A percentile compares a stretch with the other conserved stretches of the same genome.
Evolutionary conservation across 2,329 filamentous ascomycete species (phyloP).

Genomic region (Trichoderma afroharzianum): DNA sequence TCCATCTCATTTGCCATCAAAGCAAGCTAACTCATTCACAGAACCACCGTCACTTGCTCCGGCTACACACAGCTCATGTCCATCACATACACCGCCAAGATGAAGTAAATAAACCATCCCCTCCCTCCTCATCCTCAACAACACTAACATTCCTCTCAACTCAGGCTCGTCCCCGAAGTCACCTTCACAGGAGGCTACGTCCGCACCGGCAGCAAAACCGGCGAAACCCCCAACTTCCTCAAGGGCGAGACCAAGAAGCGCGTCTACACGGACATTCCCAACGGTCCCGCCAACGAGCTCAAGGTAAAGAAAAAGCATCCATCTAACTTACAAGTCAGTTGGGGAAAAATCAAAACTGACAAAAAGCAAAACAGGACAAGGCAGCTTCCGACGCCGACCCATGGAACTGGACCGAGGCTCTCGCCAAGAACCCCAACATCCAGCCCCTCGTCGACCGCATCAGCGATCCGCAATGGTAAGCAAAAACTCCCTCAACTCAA

Average conservation of each 20-base stretch:
- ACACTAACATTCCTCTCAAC: neutral
- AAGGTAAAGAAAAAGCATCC: neutral
- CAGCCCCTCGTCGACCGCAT: slow-evolving; percentile 9
- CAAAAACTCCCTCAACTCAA: neutral
- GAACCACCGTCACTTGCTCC: slow-evolving; percentile 13
- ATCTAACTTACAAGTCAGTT: too few species aligned
- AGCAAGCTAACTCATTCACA: neutral
- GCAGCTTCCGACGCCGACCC: slow-evolving; percentile 1
- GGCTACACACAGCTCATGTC: slow-evolving; percentile 13
- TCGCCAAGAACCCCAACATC: slow-evolving; percentile 2
- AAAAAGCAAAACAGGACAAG: neutral
- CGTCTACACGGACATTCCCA: slow-evolving; percentile 9
- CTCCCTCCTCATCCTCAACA: too few species aligned
- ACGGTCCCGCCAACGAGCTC: slow-evolving; percentile 3
- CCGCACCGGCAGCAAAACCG: slow-evolving; percentile 3
- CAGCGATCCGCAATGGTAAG: slow-evolving; percentile 10
- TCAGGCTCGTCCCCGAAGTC: slow-evolving; percentile 12
- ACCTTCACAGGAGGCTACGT: slow-evolving; percentile 14
- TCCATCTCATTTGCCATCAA: neutral
- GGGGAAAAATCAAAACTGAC: neutral
- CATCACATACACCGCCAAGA: slow-evolving; percentile 15
- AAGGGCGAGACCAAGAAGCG: slow-evolving; percentile 4
- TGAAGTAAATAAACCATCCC: neutral
- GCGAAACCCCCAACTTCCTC: slow-evolving; percentile 8
- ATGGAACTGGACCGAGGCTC: slow-evolving; percentile 2